phyloP scores from a whole-genome alignment of 257 asterid species.

The Primulina huaijiensis region DNA sequence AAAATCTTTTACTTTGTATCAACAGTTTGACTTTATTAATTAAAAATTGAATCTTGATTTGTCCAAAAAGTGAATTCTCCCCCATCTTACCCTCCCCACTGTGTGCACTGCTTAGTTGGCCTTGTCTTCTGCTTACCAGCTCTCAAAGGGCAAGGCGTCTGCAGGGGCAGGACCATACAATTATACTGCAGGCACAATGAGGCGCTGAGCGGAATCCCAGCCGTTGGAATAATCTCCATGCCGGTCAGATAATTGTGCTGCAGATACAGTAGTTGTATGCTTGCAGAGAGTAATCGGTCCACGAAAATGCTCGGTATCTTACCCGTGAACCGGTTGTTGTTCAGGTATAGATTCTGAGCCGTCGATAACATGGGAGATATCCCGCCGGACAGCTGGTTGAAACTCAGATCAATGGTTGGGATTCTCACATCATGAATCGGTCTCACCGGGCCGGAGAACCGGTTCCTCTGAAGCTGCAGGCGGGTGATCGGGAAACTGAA shows the following conservation, averaged over 20 bases:
- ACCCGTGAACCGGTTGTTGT: slow-evolving; percentile 87
- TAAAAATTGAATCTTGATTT: slow-evolving; percentile 15
- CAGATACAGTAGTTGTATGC: slow-evolving; percentile 52
- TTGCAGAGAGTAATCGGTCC: slow-evolving; percentile 62
- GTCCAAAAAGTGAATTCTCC: slow-evolving; percentile 29
- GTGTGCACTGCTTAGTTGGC: slow-evolving; percentile 72
- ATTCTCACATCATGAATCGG: slow-evolving; percentile 61
- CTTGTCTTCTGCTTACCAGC: slow-evolving; percentile 82
- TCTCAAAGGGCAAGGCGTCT: slow-evolving; percentile 80
- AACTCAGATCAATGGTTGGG: slow-evolving; percentile 78
- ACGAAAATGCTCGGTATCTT: slow-evolving; percentile 68
- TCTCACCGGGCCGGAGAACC: slow-evolving; percentile 53
- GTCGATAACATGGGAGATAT: slow-evolving; percentile 72
- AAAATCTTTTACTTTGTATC: not conserved
- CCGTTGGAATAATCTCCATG: slow-evolving; percentile 75
- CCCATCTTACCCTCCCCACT: slow-evolving; percentile 63
- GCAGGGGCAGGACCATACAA: slow-evolving; percentile 82
- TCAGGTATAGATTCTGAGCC: slow-evolving; percentile 69
- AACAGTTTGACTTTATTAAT: too few species aligned
- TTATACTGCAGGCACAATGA: slow-evolving; percentile 90
- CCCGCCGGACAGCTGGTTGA: slow-evolving; percentile 68
- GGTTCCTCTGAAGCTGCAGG: slow-evolving; percentile 77
- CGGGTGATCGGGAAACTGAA: slow-evolving; percentile 56
- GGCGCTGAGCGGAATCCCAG: slow-evolving; percentile 63
- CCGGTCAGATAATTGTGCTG: slow-evolving; percentile 93